Conservation (phyloP, 148 eudicot species). For the Drosera capensis region DNA sequence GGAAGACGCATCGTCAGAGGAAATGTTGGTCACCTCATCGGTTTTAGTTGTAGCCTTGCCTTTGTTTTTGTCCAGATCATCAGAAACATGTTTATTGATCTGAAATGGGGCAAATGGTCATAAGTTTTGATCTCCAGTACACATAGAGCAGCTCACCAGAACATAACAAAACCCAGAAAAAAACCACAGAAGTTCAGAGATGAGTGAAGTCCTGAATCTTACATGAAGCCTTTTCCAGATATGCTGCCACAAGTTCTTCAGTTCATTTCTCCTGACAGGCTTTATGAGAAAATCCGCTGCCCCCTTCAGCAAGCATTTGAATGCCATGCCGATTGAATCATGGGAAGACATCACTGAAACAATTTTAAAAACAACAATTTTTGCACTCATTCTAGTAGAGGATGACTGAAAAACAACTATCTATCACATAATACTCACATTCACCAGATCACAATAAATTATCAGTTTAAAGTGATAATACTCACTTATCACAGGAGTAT, state of each 20-base stretch:
- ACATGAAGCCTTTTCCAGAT: constrained; percentile 43
- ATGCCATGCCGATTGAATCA: constrained; percentile 42
- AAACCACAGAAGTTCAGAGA: not conserved
- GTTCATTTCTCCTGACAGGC: constrained; percentile 53
- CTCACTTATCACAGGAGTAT: constrained; percentile 49
- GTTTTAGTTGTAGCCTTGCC: constrained; percentile 13
- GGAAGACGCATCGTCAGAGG: constrained; percentile 16
- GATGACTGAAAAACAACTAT: no score
- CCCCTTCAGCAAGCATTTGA: constrained; percentile 47
- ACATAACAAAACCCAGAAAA: not conserved
- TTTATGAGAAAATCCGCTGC: constrained; percentile 56
- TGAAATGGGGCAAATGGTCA: constrained; percentile 4
- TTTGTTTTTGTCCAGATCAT: constrained; percentile 12
- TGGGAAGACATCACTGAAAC: constrained; percentile 52
- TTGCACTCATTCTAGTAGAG: not conserved
- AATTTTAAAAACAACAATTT: constrained; percentile 7
- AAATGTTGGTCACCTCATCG: constrained; percentile 8
- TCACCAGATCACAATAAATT: no score
- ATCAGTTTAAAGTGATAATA: no score
- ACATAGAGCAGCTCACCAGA: not conserved
- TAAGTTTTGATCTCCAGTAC: not conserved
- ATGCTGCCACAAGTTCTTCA: constrained; percentile 63
- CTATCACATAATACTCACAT: no score
- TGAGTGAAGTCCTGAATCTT: not conserved
- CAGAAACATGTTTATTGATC: constrained; percentile 14